These are phyloP conservation scores for Huntiella decipiens DNA, from an alignment of 2,329 filamentous ascomycete species.

Conservation along the genomic window DNA sequence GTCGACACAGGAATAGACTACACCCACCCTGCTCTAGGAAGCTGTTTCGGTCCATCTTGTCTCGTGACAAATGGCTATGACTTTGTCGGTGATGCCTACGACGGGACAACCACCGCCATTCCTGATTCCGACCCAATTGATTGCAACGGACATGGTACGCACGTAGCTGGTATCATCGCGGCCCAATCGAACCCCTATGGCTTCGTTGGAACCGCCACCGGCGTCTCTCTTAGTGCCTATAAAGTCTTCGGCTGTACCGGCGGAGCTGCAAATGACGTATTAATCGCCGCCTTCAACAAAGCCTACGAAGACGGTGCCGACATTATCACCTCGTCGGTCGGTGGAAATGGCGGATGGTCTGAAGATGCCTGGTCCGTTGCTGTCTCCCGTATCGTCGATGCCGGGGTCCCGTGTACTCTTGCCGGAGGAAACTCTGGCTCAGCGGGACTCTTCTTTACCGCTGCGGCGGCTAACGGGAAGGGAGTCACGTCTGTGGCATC, in stretches of 20 bases:
- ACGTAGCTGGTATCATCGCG: slow-evolving; percentile 17
- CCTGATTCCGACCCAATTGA: slow-evolving; percentile 9
- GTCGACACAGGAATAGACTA: slow-evolving; percentile 43
- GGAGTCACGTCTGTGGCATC: slow-evolving; percentile 30
- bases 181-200: slow-evolving; percentile 12
- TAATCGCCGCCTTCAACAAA: slow-evolving; percentile 38
- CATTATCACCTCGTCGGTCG: slow-evolving; percentile 37
- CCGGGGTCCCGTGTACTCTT: slow-evolving; percentile 33
- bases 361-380: slow-evolving; percentile 31
- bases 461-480: slow-evolving; percentile 28
- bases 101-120: slow-evolving; percentile 18
- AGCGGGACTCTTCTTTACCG: slow-evolving; percentile 27
- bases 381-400: slow-evolving; percentile 31
- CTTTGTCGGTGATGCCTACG: slow-evolving; percentile 36
- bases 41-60: slow-evolving; percentile 41
- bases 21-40: slow-evolving; percentile 41
- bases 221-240: slow-evolving; percentile 35
- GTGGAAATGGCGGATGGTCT: slow-evolving; percentile 29
- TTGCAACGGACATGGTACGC: slow-evolving; percentile 19
- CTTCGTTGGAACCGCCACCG: slow-evolving; percentile 33
- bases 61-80: slow-evolving; percentile 39
- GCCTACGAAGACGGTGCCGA: slow-evolving; percentile 38
- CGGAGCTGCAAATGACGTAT: slow-evolving; percentile 30
- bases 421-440: slow-evolving; percentile 32
- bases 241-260: slow-evolving; percentile 37